Conservation (phyloP, 805 yeast species). For the Candida ficus region DNA sequence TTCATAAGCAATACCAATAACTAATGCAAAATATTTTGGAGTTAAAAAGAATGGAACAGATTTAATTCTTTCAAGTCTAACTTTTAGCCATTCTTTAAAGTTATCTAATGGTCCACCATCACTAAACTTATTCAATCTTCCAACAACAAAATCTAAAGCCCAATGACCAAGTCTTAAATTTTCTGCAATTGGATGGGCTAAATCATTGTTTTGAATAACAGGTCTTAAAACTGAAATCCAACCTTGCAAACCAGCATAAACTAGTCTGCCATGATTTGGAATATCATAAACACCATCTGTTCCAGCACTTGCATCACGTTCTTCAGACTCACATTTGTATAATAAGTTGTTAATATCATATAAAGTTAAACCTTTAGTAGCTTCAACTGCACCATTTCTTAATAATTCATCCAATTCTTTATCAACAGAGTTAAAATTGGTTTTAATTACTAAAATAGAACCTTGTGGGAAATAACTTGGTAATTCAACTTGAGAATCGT, state of each 20-base stretch:
- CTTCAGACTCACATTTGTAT: conserved; percentile 82
- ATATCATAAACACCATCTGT: conserved; percentile 65
- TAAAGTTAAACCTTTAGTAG: conserved; percentile 54
- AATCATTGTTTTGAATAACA: conserved; percentile 62
- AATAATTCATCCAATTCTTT: conserved; percentile 57
- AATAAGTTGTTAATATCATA: conserved; percentile 71
- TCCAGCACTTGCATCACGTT: conserved; percentile 73
- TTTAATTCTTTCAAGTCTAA: conserved; percentile 58
- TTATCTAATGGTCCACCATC: conserved; percentile 40
- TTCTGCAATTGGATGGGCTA: conserved; percentile 78
- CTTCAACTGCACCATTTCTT: conserved; percentile 73
- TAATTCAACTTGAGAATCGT: conserved; percentile 48
- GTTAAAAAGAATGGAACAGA: conserved; percentile 71
- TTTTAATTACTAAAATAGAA: conserved; percentile 77
- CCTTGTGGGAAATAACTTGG: conserved; percentile 80
- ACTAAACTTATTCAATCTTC: conserved; percentile 54
- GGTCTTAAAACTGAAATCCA: conserved; percentile 69
- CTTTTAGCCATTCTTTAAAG: conserved; percentile 66
- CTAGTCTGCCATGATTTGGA: conserved; percentile 69
- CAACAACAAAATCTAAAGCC: conserved; percentile 77
- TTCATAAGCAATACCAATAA: conserved; percentile 79
- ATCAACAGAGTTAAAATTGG: conserved; percentile 64
- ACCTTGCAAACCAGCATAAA: conserved; percentile 90
- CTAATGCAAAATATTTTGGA: conserved; percentile 83
- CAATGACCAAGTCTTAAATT: conserved; percentile 81